Evolutionary conservation across 2,329 filamentous ascomycete species (phyloP), one percentile per base, ranked within the genome.

Genomic region (Coleophoma cylindrospora): DNA sequence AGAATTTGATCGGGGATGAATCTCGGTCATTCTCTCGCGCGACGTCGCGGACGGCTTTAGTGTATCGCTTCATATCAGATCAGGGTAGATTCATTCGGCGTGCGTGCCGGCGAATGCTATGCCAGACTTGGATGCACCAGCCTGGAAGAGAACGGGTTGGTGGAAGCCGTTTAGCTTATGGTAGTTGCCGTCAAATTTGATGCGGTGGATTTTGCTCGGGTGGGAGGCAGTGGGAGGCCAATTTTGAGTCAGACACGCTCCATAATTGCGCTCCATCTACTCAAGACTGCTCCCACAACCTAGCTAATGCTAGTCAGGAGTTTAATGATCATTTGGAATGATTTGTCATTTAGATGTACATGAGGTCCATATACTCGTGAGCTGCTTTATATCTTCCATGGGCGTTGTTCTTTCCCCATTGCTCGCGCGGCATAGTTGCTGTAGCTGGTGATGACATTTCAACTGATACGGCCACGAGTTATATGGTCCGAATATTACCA

Each of bases 11-110:
- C 50, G 71, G 74, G 6, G 60, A 66, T 0, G 78, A 76, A 59
- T 87, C 77, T 6, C 85, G 71, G 0, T 83, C 83, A 37, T 75
- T 51, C 0, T 70, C 68, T 19, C 67, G 66, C 0, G 84, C 83
- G 38, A 7, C 36, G 36, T 4, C 15, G 6, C 36, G 36, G 6
- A 78, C 59, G 46, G 75, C 68, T 3, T 84, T 70, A n/a, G 86
- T 78, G 54, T 85, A 82, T 0, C 75, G 73, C 22, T 87, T 77
- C 38, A 72, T 80, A 61, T 77, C 79, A 2, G 75, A 0, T 77
- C 81, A 0, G 84, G 78, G 57, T 88, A 88, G 43, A 88, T 83
- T 2, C 77, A 83, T 60, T 89, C 85, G 0, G 84, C 84, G 60
- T 88, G 83, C 57, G 83, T 78, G 0, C 83, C 80, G 0, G 82